Percentiles rank a stretch among this genome's conserved stretches.
Conservation (phyloP, 768 basidiomycete genomes). For the Suillus subaureus region DNA sequence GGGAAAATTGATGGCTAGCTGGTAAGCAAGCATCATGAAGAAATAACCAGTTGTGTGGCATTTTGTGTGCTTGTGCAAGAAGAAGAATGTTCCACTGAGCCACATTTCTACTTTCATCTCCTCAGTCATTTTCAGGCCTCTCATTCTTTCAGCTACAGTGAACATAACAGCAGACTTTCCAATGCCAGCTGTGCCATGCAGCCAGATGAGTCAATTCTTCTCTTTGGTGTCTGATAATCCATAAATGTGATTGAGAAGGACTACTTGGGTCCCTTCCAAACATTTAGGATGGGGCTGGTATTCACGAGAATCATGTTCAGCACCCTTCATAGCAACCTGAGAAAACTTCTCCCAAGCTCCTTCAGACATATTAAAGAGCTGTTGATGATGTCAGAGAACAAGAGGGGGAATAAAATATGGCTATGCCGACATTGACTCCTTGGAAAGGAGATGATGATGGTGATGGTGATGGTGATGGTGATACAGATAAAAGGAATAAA, state of each 20-base stretch:
- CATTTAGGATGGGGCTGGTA: neutral
- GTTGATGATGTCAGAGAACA: neutral
- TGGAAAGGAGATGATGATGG: neutral
- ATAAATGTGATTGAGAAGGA: neutral
- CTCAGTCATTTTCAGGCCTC: neutral
- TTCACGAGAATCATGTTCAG: neutral
- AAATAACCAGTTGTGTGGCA: neutral
- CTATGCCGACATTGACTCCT: neutral
- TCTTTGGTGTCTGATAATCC: neutral
- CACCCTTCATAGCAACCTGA: neutral
- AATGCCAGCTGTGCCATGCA: neutral
- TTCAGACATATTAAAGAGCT: neutral
- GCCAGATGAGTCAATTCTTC: neutral
- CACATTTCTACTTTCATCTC: neutral
- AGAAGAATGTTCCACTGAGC: neutral
- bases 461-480: too few species aligned
- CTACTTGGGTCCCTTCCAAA: neutral
- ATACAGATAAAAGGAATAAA: neutral
- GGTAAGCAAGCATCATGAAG: neutral
- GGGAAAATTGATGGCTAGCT: neutral
- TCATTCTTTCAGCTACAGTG: slow-evolving; percentile 1
- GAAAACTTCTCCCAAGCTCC: neutral
- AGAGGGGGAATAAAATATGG: neutral
- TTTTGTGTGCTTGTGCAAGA: neutral
- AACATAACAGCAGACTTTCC: neutral